Base-by-base conservation (phyloP, 176 grass and related monocot genomes). In the Oryza coarctata region DNA sequence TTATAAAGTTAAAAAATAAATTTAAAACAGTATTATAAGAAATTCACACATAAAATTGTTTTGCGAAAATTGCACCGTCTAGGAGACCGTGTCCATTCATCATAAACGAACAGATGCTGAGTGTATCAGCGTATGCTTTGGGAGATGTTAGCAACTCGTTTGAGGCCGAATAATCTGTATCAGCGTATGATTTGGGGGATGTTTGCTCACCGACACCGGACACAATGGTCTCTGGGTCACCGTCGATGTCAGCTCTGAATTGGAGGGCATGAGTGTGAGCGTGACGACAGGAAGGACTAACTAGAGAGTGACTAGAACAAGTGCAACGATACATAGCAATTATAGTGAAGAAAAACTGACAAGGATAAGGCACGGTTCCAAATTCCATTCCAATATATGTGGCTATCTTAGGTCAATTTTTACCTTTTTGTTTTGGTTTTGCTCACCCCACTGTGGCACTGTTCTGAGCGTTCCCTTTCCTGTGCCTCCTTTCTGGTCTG, bases 151-250 rank as follows among this genome's bases (percentile, higher is more conserved):
- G n/a, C n/a, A n/a, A n/a, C n/a, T n/a, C n/a, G n/a, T n/a, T n/a
- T n/a, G n/a, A n/a, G n/a, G n/a, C n/a, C n/a, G n/a, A n/a, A n/a
- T n/a, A n/a, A n/a, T n/a, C n/a, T n/a, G n/a, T n/a, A n/a, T n/a
- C n/a, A n/a, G n/a, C n/a, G n/a, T n/a, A n/a, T n/a, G n/a, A n/a
- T n/a, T n/a, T n/a, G n/a, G 5, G 9, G 13, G 13, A 11, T 73
- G 45, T 82, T 43, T 32, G 73, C 63, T 13, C 44, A 89, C 83
- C 73, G 88, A 76, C 87, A 70, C 74, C 18, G 25, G 32, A 76
- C 58, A 64, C 50, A 6, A n/a, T n/a, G n/a, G 31, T 34, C 15
- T 61, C 73, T n/a, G 3, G 9, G 73, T 78, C 88, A 78, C 27
- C 26, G 62, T 82, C 44, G 15, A 64, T 18, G 65, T 20, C 62